phyloP scores from a whole-genome alignment of 2,329 filamentous ascomycete genomes.

The Saccharata proteae region DNA sequence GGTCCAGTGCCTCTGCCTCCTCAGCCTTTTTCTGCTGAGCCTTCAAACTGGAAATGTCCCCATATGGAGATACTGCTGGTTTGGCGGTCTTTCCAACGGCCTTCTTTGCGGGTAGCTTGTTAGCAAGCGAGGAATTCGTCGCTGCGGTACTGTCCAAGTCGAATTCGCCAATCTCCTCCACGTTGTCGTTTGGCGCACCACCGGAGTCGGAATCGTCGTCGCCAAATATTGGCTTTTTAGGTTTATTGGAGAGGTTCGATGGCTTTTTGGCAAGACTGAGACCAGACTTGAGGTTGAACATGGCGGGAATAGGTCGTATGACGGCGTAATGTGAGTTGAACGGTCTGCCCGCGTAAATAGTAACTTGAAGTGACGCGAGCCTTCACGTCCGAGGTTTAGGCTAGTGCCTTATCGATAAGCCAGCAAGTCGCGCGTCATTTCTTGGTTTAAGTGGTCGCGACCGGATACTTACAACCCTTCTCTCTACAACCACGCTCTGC shows the following conservation, averaged over 20 bases:
- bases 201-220: conserved; percentile 46
- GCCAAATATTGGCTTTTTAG: conserved; percentile 36
- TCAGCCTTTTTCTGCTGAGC: conserved; percentile 52
- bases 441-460: no score
- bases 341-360: no score
- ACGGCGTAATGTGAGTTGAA: no score
- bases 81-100: conserved; percentile 15
- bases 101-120: conserved; percentile 20
- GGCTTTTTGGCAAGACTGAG: conserved; percentile 50
- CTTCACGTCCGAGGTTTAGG: no score
- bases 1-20: conserved; percentile 54
- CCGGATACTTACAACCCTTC: no score
- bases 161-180: conserved; percentile 44
- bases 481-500: no score
- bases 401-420: no score
- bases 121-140: conserved; percentile 15
- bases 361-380: no score
- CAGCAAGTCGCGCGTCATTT: no score
- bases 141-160: conserved; percentile 36
- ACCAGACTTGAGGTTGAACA: conserved; percentile 39
- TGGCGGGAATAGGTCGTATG: no score
- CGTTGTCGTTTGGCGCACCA: conserved; percentile 21
- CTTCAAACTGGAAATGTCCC: conserved; percentile 54
- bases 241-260: conserved; percentile 9
- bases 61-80: conserved; percentile 28